Percentiles rank a stretch among this genome's conserved stretches.
Evolutionary conservation across 2,329 filamentous ascomycete species (phyloP).

Genomic region (Lecanicillium sp.): DNA sequence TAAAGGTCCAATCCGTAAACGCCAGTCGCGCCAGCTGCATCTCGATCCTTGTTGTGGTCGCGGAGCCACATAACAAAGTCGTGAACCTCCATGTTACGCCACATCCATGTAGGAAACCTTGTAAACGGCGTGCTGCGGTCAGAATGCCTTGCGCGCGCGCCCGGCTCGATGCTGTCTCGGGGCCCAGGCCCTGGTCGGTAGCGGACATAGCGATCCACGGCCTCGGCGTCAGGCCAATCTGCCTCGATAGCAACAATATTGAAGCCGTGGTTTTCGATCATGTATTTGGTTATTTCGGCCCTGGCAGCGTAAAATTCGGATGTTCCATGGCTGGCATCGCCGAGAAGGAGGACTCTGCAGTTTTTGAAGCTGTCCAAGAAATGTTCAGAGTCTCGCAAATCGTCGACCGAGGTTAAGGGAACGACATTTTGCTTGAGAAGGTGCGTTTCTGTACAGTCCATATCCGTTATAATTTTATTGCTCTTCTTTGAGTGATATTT

Average conservation of each 20-base stretch:
- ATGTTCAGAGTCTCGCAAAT: background rate
- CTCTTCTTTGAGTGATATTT: too few relatives aligned
- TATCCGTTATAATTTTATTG: too few relatives aligned
- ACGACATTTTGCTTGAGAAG: too few relatives aligned
- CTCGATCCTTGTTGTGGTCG: constrained; percentile 29
- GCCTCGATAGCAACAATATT: constrained; percentile 45
- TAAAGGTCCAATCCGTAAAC: constrained; percentile 49
- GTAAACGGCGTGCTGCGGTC: constrained; percentile 35
- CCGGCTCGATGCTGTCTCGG: constrained; percentile 24
- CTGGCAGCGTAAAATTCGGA: constrained; percentile 49
- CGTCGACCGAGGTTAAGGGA: too few relatives aligned
- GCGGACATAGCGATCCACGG: constrained; percentile 44
- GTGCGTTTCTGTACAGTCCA: too few relatives aligned
- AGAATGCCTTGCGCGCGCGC: constrained; percentile 14
- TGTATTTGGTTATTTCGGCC: constrained; percentile 43
- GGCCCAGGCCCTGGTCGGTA: constrained; percentile 35
- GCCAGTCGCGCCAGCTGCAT: constrained; percentile 22
- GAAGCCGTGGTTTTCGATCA: constrained; percentile 44
- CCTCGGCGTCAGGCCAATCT: constrained; percentile 49
- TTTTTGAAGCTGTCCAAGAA: constrained; percentile 16
- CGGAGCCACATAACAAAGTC: constrained; percentile 47
- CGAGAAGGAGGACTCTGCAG: constrained; percentile 22
- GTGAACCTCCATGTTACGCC: constrained; percentile 47
- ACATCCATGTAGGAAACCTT: constrained; percentile 51
- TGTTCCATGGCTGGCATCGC: constrained; percentile 39